phyloP scores from a whole-genome alignment of 1,284 basidiomycete genomes.

The Apiotrichum siamense region DNA sequence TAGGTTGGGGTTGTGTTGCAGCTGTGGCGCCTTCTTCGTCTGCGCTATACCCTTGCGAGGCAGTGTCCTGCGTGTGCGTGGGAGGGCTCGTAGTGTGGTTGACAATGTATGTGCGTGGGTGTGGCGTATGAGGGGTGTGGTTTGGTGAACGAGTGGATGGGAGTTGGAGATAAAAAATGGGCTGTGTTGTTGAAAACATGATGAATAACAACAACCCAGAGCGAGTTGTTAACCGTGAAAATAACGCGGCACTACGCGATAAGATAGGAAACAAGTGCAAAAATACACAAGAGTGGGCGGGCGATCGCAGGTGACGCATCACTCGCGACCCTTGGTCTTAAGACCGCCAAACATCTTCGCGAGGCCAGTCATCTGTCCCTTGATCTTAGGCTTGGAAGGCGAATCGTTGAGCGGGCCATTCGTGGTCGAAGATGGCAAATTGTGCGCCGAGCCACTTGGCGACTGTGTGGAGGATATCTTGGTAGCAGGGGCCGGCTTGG shows the following conservation, averaged over 20 bases:
- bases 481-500: background rate
- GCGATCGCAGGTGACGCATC: background rate
- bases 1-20: too few relatives aligned
- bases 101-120: too few relatives aligned
- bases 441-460: background rate
- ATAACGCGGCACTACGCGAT: background rate
- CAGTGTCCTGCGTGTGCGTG: too few relatives aligned
- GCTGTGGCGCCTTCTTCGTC: too few relatives aligned
- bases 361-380: slow-evolving; percentile 43
- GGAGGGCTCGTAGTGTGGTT: too few relatives aligned
- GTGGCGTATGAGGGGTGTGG: too few relatives aligned
- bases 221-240: too few relatives aligned
- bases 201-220: too few relatives aligned
- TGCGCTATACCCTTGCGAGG: too few relatives aligned
- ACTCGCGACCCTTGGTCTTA: slow-evolving; percentile 41
- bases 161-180: too few relatives aligned
- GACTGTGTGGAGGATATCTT: background rate
- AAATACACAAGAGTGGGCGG: background rate
- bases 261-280: background rate
- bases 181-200: too few relatives aligned
- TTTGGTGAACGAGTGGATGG: too few relatives aligned
- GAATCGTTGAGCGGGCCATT: slow-evolving; percentile 4
- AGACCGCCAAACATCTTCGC: slow-evolving; percentile 46
- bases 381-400: slow-evolving; percentile 42
- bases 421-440: background rate